phyloP scores from a whole-genome alignment of 192 early-diverging fungal genomes.

The Podila epicladia region DNA sequence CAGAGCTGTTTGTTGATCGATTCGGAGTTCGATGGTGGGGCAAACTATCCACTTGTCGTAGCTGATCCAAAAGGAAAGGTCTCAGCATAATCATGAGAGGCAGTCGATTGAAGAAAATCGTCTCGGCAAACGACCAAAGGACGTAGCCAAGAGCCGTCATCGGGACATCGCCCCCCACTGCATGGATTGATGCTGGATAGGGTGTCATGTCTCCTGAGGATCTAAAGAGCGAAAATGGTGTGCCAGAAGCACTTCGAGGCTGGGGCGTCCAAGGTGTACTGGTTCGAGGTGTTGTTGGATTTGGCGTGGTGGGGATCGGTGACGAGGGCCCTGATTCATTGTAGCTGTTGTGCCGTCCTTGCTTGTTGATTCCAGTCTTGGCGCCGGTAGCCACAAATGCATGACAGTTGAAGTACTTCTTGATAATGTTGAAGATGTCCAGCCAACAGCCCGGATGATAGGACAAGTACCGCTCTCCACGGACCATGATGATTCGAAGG shows the following conservation, averaged over 20 bases:
- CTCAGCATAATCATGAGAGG: constrained; percentile 59
- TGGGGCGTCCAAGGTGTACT: constrained; percentile 23
- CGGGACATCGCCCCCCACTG: constrained; percentile 5
- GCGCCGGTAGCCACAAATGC: constrained; percentile 8
- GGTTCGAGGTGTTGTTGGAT: constrained; percentile 21
- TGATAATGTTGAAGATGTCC: constrained; percentile 55
- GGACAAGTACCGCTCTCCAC: constrained; percentile 57
- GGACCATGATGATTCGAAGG: constrained; percentile 61
- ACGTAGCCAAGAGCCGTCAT: constrained; percentile 56
- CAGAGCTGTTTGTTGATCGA: constrained; percentile 22
- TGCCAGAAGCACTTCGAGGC: neutral
- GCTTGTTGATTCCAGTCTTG: neutral
- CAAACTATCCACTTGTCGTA: constrained; percentile 34
- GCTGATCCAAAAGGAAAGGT: constrained; percentile 53
- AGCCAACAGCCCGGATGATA: constrained; percentile 56
- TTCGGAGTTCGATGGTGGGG: constrained; percentile 3
- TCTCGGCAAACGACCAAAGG: constrained; percentile 64
- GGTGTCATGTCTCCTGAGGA: constrained; percentile 17
- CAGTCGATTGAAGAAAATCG: constrained; percentile 56
- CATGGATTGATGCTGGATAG: neutral
- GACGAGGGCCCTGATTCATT: constrained; percentile 17
- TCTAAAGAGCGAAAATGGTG: constrained; percentile 6
- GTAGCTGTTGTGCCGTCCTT: constrained; percentile 1
- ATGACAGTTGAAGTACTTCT: constrained; percentile 36
- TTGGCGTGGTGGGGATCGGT: constrained; percentile 7